Percentiles rank a stretch among this genome's conserved stretches.
phyloP scores from a whole-genome alignment of 1,284 basidiomycete genomes.

The Fomitiporia mediterranea region DNA sequence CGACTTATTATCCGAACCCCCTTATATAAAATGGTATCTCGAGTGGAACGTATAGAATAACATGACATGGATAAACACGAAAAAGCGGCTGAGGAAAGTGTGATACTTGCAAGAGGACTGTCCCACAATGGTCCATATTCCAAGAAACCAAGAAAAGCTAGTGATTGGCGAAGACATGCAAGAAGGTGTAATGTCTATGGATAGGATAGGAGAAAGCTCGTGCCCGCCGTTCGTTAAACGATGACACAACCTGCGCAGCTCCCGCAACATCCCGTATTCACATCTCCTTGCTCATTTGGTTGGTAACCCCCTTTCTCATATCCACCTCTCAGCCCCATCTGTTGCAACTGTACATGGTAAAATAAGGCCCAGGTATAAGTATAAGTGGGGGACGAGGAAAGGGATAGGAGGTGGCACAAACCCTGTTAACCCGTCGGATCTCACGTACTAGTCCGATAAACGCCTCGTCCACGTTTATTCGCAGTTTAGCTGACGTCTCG shows the following conservation, averaged over 20 bases:
- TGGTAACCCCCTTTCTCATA: neutral
- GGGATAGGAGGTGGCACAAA: constrained; percentile 27
- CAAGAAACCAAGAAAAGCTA: no score
- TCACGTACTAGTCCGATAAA: constrained; percentile 95
- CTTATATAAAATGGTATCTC: no score
- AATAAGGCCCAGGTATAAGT: neutral
- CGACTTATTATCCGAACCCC: no score
- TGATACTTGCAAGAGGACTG: no score
- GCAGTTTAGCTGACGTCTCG: constrained; percentile 97
- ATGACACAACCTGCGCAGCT: constrained; percentile 13
- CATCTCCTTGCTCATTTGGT: neutral
- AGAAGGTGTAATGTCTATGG: no score
- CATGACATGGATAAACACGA: no score
- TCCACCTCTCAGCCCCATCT: neutral
- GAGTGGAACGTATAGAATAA: no score
- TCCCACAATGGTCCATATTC: no score
- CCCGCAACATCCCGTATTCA: neutral
- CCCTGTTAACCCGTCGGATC: constrained; percentile 95
- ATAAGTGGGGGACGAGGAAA: neutral
- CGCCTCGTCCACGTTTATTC: constrained; percentile 97
- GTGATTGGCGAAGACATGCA: no score
- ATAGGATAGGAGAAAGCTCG: no score
- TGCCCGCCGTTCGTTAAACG: no score
- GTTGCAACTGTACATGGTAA: neutral
- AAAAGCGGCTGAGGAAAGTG: no score